Evolutionary conservation across 2,329 filamentous ascomycete species (phyloP).

Genomic region (Xylaria multiplex): DNA sequence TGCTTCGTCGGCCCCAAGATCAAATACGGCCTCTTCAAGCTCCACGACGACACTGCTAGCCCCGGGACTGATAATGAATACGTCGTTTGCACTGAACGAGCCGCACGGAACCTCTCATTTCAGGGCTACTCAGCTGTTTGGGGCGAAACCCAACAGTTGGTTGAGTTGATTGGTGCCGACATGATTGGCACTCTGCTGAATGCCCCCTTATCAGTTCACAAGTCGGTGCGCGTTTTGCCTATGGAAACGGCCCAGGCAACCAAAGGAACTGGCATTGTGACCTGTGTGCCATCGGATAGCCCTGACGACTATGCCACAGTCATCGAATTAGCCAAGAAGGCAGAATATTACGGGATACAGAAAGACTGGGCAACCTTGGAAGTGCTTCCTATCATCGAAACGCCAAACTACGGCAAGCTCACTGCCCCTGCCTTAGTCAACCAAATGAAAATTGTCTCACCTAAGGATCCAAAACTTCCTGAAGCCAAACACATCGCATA

Average conservation of each 20-base stretch:
- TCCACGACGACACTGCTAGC: conserved; percentile 14
- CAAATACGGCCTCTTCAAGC: conserved; percentile 79
- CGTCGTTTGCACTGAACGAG: conserved; percentile 81
- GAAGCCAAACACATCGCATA: conserved; percentile 97
- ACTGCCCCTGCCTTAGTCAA: background rate
- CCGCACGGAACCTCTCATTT: too few relatives aligned
- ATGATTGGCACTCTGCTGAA: too few relatives aligned
- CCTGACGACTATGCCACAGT: conserved; percentile 1
- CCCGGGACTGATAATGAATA: conserved; percentile 75
- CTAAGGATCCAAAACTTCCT: conserved; percentile 92
- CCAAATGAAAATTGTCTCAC: conserved; percentile 83
- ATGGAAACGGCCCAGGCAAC: too few relatives aligned
- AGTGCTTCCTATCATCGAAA: background rate
- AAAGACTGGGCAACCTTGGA: background rate
- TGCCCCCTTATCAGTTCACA: too few relatives aligned
- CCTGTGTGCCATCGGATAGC: background rate
- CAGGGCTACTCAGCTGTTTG: too few relatives aligned
- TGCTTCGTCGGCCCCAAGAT: conserved; percentile 95
- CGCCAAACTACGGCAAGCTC: too few relatives aligned
- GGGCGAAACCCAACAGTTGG: too few relatives aligned
- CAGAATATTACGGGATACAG: background rate
- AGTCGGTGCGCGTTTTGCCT: too few relatives aligned
- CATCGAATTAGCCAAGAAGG: background rate
- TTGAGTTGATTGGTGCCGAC: too few relatives aligned
- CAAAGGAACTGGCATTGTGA: background rate